Conservation (phyloP, 768 basidiomycete genomes). For the Russula earlei region DNA sequence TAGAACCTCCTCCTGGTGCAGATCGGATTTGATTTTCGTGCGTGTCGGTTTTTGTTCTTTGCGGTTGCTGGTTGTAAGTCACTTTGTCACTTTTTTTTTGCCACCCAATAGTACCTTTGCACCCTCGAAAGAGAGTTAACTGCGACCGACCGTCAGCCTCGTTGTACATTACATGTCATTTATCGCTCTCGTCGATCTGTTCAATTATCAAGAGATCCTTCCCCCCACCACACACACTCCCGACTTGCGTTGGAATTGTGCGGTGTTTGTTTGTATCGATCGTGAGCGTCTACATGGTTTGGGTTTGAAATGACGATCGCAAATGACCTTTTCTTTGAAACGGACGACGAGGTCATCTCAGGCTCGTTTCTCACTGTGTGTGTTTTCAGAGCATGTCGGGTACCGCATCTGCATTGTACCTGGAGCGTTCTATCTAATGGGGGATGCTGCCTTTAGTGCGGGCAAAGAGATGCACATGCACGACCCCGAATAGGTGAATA, state of each 20-base stretch:
- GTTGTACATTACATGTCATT: conserved; percentile 18
- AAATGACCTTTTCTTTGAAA: neutral
- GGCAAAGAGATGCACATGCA: neutral
- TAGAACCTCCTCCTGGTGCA: too few relatives aligned
- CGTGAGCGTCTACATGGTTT: neutral
- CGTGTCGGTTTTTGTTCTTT: neutral
- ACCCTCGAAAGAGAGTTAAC: conserved; percentile 10
- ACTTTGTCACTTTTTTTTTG: neutral
- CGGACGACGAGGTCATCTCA: neutral
- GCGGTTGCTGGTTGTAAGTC: conserved; percentile 5
- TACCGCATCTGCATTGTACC: neutral
- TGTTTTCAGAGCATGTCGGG: neutral
- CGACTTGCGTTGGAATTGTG: conserved; percentile 5
- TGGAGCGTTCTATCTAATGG: neutral
- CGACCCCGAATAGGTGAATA: neutral
- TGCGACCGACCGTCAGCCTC: conserved; percentile 12
- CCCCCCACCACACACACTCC: neutral
- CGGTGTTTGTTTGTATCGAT: conserved; percentile 5
- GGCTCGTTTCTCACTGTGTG: neutral
- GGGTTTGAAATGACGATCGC: neutral
- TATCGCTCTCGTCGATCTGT: conserved; percentile 15
- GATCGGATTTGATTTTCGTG: neutral
- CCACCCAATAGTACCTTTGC: conserved; percentile 1
- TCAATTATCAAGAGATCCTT: conserved; percentile 10
- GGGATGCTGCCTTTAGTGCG: conserved; percentile 6